phyloP scores from a whole-genome alignment of 495 filamentous ascomycete species.

The Platismatia glauca region DNA sequence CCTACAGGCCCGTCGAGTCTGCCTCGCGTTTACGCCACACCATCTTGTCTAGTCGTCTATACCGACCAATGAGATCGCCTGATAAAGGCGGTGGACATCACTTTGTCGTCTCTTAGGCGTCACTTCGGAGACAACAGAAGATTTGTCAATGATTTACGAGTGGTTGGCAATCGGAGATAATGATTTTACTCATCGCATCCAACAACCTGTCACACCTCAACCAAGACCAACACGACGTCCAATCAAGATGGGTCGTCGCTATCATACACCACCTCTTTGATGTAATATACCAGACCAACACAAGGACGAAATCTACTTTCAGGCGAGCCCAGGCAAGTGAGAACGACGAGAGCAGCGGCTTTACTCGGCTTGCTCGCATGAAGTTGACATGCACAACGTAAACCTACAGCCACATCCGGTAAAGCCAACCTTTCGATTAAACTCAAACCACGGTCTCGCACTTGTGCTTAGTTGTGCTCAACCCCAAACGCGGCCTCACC shows the following conservation, averaged over 20 bases:
- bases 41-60: not conserved
- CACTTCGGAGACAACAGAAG: not conserved
- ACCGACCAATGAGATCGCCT: not conserved
- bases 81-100: not conserved
- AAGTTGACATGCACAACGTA: not conserved
- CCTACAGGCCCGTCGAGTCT: not conserved
- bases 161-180: not conserved
- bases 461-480: not conserved
- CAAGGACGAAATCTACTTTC: not conserved
- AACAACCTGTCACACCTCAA: not conserved
- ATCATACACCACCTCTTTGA: not conserved
- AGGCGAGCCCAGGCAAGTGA: not conserved
- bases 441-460: not conserved
- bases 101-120: not conserved
- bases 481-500: conserved; percentile 1
- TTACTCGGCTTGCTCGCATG: not conserved
- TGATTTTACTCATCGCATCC: not conserved
- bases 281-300: not conserved
- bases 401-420: not conserved
- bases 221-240: not conserved
- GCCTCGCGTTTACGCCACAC: not conserved
- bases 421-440: not conserved
- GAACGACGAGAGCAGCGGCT: not conserved
- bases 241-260: not conserved
- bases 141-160: not conserved